Evolutionary conservation across 768 basidiomycete genomes (phyloP), one percentile per base, ranked within the genome.

Genomic region (Dendrothele bispora): DNA sequence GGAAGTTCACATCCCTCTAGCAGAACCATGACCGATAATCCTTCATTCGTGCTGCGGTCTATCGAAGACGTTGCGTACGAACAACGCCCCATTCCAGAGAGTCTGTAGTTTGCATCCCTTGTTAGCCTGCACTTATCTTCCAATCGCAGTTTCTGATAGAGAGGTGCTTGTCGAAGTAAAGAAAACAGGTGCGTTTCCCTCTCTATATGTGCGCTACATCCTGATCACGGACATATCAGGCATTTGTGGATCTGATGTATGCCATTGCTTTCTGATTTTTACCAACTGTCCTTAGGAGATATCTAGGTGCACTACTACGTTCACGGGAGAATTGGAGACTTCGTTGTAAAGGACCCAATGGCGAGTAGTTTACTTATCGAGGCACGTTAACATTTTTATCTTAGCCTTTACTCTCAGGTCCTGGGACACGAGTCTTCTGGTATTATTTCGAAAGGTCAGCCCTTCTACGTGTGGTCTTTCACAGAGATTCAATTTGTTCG

Each of bases 391-490:
- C 30, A n/a, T 32, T 32, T 10, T 10, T 15, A 26, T 21, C 21
- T 17, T 29, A 24, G 22, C 10, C 7, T 25, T 25, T 21, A 3
- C 21, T 29, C 18, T 12, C 64, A 90, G 92, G 88, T 93, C 40
- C 83, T 98, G 36, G 95, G 95, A 17, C 95, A 98, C 61, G 95
- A 98, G 70, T 92, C 91, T 2, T 75, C 91, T 22, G 94, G 92
- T 10, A 68, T 92, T 39, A 68, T 97, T 41, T 71, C 69, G 46
- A 86, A 84, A 72, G 79, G 88, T 85, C 52, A 43, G 46, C 17
- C 20, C 11, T n/a, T 18, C 11, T 25, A 18, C n/a, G 8, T 26
- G 10, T 8, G 24, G 18, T 20, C 12, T 10, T 14, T 20, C 18
- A 2, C 24, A 10, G 11, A 17, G 5, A 46, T 17, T 56, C 32